Evolutionary conservation across 805 yeast genomes (phyloP), one percentile per base, ranked within the genome.

Genomic region (Naumovozyma castellii): DNA sequence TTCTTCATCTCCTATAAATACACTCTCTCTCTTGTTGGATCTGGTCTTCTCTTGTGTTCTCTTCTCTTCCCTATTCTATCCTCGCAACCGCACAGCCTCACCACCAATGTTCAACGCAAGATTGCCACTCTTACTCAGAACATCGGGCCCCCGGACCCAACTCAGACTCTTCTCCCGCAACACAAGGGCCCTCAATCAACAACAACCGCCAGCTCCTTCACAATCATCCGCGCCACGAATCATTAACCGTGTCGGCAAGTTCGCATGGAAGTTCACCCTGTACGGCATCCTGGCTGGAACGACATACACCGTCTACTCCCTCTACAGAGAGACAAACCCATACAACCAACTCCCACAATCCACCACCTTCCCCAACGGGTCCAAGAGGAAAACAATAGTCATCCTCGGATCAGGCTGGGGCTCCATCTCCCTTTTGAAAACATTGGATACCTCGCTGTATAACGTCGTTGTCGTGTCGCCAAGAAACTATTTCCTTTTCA

Each of bases 371-470:
- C 66, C 69, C 34, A 69, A 69, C 48, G 72, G 72, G 22, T 58
- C 67, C 15, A 66, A 66, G 38, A 63, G 66, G 46, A 67, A 67
- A 52, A 68, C 65, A 18, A 42, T 69, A 45, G 92, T 90, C 38
- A 80, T 73, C 63, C 75, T 76, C 57, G 94, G 94, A 43, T 78
- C 95, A 16, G 97, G 97, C 38, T 88, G 97, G 97, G 97, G 95
- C 44, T 76, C 94, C 10, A 82, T 88, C 39, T 79, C 95, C 3
- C 66, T 87, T 45, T 72, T 88, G 64, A 85, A 84, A 67, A 76
- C 80, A 57, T 69, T 88, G 61, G 96, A 88, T 61, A 81, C 96
- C 30, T 69, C 90, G 37, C 69, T 80, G 62, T 88, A 86, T 67
- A 86, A 90, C 59, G 96, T 88, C 37, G 78, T 86, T 38, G 78